Percentiles rank a stretch among this genome's conserved stretches.
phyloP scores from a whole-genome alignment of 306 rosid genomes.

The Cucumis cinereus region DNA sequence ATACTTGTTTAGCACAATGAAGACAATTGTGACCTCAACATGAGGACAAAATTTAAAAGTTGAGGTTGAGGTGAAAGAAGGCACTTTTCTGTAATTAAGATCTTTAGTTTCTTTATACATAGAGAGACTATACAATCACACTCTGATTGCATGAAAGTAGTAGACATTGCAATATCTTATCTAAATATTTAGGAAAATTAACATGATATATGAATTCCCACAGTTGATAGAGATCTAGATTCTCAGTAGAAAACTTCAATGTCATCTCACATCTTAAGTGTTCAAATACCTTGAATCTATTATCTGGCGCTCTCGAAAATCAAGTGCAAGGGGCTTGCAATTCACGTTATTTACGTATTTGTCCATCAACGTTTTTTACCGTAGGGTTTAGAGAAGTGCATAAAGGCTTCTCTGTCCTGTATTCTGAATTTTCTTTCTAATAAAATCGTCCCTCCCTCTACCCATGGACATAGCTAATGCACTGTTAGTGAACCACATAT shows the following conservation, averaged over 20 bases:
- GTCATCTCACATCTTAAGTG: neutral
- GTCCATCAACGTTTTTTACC: too few relatives aligned
- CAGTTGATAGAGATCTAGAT: neutral
- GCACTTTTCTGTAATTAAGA: neutral
- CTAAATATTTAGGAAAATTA: neutral
- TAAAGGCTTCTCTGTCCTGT: too few relatives aligned
- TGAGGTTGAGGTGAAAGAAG: conserved; percentile 4
- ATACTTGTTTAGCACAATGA: conserved; percentile 10
- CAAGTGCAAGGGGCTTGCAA: too few relatives aligned
- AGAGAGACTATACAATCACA: neutral
- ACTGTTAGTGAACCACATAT: too few relatives aligned
- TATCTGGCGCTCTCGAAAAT: too few relatives aligned
- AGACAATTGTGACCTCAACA: neutral
- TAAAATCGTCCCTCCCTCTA: too few relatives aligned
- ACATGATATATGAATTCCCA: neutral
- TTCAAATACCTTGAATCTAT: too few relatives aligned
- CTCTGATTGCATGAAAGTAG: neutral
- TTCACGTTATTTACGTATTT: too few relatives aligned
- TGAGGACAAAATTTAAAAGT: conserved; percentile 4
- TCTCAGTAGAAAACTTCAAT: neutral
- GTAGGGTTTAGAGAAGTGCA: too few relatives aligned
- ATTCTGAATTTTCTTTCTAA: too few relatives aligned
- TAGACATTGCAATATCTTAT: neutral
- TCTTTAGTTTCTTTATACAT: neutral
- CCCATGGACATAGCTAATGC: too few relatives aligned